Conservation (phyloP, 2,329 filamentous ascomycete species). For the Talaromyces albobiverticillius region DNA sequence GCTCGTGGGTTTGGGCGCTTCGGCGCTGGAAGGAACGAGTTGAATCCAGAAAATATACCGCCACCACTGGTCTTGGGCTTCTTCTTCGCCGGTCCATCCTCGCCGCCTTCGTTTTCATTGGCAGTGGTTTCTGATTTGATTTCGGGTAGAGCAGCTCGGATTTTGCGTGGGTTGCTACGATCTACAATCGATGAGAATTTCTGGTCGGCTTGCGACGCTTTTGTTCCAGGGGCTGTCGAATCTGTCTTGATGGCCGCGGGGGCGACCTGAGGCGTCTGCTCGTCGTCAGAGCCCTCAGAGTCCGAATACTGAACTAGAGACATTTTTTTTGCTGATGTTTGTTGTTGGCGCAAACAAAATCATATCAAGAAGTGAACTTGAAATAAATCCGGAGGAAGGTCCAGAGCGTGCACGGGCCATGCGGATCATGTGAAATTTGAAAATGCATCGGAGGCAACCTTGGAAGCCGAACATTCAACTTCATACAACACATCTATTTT, state of each 20-base stretch:
- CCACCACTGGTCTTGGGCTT: constrained; percentile 62
- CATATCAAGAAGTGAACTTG: not conserved
- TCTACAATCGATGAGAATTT: constrained; percentile 77
- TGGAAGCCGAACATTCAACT: too few species aligned
- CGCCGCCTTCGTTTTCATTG: constrained; percentile 38
- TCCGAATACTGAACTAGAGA: constrained; percentile 80
- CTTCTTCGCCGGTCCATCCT: constrained; percentile 65
- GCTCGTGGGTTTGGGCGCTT: constrained; percentile 50
- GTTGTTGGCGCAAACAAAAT: not conserved
- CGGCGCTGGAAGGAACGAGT: constrained; percentile 79
- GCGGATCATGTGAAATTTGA: too few species aligned
- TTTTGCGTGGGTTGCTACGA: constrained; percentile 76
- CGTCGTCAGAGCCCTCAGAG: constrained; percentile 67
- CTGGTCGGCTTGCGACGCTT: constrained; percentile 26
- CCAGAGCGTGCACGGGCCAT: constrained; percentile 15
- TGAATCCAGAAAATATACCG: constrained; percentile 75
- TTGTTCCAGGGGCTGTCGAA: constrained; percentile 23
- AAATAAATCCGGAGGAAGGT: not conserved
- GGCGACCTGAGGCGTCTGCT: constrained; percentile 40
- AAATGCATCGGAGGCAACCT: too few species aligned
- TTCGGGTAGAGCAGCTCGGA: constrained; percentile 73
- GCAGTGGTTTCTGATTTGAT: constrained; percentile 39
- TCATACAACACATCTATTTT: not conserved
- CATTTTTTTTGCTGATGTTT: constrained; percentile 49
- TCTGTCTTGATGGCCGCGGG: constrained; percentile 13